A percentile compares a stretch with the other conserved stretches of the same genome.
phyloP scores from a whole-genome alignment of 306 rosid species.

The Notholithocarpus densiflorus region DNA sequence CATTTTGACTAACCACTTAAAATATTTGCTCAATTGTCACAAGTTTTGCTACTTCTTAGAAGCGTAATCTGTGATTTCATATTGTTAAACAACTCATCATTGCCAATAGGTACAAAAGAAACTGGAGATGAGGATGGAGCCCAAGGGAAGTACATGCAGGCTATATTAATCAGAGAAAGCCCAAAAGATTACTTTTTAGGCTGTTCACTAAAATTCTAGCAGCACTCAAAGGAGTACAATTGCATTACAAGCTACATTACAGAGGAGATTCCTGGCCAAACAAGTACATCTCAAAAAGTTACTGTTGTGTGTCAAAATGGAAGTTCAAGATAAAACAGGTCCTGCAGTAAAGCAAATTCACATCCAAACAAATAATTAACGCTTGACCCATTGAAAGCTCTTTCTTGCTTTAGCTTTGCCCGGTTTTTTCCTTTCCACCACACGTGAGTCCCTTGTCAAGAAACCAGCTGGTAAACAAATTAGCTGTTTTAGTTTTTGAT shows the following conservation, averaged over 20 bases:
- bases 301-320: slow-evolving; percentile 26
- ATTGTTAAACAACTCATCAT: neutral
- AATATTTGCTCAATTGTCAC: neutral
- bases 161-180: too few species aligned
- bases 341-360: slow-evolving; percentile 9
- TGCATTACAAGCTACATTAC: slow-evolving; percentile 14
- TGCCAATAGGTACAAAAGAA: slow-evolving; percentile 66
- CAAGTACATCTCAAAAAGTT: slow-evolving; percentile 21
- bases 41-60: neutral
- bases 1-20: neutral
- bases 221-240: slow-evolving; percentile 6
- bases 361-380: slow-evolving; percentile 35
- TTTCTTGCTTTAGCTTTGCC: slow-evolving; percentile 98
- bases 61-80: neutral
- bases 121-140: slow-evolving; percentile 80
- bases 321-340: slow-evolving; percentile 23
- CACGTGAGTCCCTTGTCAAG: slow-evolving; percentile 88
- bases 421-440: slow-evolving; percentile 95
- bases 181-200: slow-evolving; percentile 27
- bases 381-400: slow-evolving; percentile 99
- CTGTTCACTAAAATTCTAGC: slow-evolving; percentile 24
- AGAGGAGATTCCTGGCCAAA: slow-evolving; percentile 14
- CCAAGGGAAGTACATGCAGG: too few species aligned
- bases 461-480: slow-evolving; percentile 63
- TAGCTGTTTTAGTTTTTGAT: slow-evolving; percentile 15